phyloP scores from a whole-genome alignment of 2,329 filamentous ascomycete species.

The Pyrenophora tritici-repentis region DNA sequence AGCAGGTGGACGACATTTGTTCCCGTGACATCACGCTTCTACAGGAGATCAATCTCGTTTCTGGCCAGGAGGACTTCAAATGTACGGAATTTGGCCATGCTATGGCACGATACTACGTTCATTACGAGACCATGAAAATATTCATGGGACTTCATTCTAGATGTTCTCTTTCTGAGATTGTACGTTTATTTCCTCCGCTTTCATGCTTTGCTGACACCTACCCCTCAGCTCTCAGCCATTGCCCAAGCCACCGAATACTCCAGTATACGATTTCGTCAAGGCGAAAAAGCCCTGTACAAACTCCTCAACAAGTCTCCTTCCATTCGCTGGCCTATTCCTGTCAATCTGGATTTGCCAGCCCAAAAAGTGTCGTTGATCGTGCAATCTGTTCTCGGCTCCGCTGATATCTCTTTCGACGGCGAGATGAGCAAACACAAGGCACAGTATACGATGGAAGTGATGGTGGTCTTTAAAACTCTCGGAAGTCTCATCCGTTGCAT shows the following conservation, averaged over 20 bases:
- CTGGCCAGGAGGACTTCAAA: slow-evolving; percentile 54
- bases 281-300: slow-evolving; percentile 72
- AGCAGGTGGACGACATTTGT: slow-evolving; percentile 72
- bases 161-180: slow-evolving; percentile 69
- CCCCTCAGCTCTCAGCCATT: slow-evolving; percentile 65
- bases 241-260: slow-evolving; percentile 73
- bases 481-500: slow-evolving; percentile 75
- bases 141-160: slow-evolving; percentile 67
- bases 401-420: slow-evolving; percentile 61
- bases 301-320: slow-evolving; percentile 71
- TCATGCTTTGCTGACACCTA: slow-evolving; percentile 4
- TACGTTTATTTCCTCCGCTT: slow-evolving; percentile 50
- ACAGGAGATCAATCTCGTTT: slow-evolving; percentile 63
- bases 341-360: slow-evolving; percentile 65
- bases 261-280: slow-evolving; percentile 70
- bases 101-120: slow-evolving; percentile 83
- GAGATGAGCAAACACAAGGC: slow-evolving; percentile 59
- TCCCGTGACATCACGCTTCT: slow-evolving; percentile 70
- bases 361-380: slow-evolving; percentile 80
- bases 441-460: slow-evolving; percentile 65
- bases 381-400: slow-evolving; percentile 72
- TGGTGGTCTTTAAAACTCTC: slow-evolving; percentile 68
- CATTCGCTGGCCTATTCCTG: slow-evolving; percentile 73
- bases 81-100: slow-evolving; percentile 75
- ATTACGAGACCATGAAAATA: slow-evolving; percentile 77